These are phyloP conservation scores for Epichloe bromicola DNA, from an alignment of 2,329 filamentous ascomycete genomes.

Conservation along the genomic window DNA sequence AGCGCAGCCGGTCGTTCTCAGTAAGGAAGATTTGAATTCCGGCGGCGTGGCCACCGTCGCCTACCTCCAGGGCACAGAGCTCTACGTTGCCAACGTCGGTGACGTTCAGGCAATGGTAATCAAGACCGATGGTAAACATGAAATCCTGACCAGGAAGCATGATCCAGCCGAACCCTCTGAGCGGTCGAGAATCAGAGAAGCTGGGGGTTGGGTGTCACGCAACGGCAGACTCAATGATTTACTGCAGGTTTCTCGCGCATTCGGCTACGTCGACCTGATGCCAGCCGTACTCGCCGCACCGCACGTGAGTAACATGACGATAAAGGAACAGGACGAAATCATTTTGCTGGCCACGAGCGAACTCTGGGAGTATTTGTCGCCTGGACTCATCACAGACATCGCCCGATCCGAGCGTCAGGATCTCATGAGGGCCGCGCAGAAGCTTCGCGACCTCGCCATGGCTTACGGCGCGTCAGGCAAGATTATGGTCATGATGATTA, in stretches of 20 bases:
- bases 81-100: constrained; percentile 90
- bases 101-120: constrained; percentile 94
- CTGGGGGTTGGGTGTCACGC: constrained; percentile 88
- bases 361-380: constrained; percentile 87
- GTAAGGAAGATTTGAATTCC: constrained; percentile 77
- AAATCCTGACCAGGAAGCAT: constrained; percentile 79
- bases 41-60: constrained; percentile 86
- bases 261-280: constrained; percentile 87
- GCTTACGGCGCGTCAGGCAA: constrained; percentile 89
- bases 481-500: constrained; percentile 98
- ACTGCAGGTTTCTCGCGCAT: constrained; percentile 83
- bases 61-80: constrained; percentile 77
- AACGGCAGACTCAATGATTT: constrained; percentile 88
- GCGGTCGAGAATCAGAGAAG: constrained; percentile 79
- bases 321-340: constrained; percentile 86
- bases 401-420: constrained; percentile 76
- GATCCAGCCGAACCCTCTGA: constrained; percentile 80
- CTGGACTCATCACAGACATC: constrained; percentile 83
- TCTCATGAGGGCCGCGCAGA: constrained; percentile 89
- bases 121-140: constrained; percentile 71
- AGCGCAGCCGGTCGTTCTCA: constrained; percentile 61
- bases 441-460: constrained; percentile 86
- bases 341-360: constrained; percentile 84
- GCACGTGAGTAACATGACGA: constrained; percentile 61
- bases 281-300: constrained; percentile 88